Evolutionary conservation across 2,329 filamentous ascomycete species (phyloP).

Genomic region (Helminthosporium solani): DNA sequence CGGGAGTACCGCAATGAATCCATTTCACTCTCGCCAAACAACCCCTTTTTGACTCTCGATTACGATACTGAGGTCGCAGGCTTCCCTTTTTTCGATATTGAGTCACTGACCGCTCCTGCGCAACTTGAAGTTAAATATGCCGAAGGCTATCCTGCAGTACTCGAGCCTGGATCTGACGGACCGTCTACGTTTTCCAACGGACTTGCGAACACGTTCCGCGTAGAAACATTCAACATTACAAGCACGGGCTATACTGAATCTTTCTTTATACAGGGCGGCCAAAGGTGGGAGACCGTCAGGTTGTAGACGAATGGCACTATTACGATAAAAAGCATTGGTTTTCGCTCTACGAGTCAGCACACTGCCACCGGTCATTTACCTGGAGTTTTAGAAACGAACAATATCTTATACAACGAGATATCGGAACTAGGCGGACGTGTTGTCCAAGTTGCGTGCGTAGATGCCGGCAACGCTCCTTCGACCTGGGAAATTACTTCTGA

Average conservation of each 20-base stretch:
- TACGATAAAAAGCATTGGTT: slow-evolving; percentile 34
- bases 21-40: slow-evolving; percentile 7
- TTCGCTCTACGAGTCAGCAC: slow-evolving; percentile 31
- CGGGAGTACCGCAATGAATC: background rate
- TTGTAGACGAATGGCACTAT: slow-evolving; percentile 40
- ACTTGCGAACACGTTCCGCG: slow-evolving; percentile 33
- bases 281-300: slow-evolving; percentile 44
- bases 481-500: slow-evolving; percentile 32
- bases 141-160: slow-evolving; percentile 5
- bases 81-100: slow-evolving; percentile 13
- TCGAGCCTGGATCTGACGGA: slow-evolving; percentile 9
- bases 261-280: slow-evolving; percentile 45
- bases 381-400: slow-evolving; percentile 31
- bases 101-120: background rate
- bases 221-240: slow-evolving; percentile 45
- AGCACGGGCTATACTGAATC: slow-evolving; percentile 27
- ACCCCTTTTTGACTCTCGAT: slow-evolving; percentile 11
- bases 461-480: slow-evolving; percentile 39
- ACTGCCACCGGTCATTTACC: slow-evolving; percentile 23
- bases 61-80: slow-evolving; percentile 20
- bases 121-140: slow-evolving; percentile 14
- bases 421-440: slow-evolving; percentile 43
- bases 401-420: slow-evolving; percentile 37
- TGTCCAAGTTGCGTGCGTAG: slow-evolving; percentile 40
- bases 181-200: slow-evolving; percentile 21